Conservation (phyloP, 805 yeast genomes). For the Kregervanrija fluxuum region DNA sequence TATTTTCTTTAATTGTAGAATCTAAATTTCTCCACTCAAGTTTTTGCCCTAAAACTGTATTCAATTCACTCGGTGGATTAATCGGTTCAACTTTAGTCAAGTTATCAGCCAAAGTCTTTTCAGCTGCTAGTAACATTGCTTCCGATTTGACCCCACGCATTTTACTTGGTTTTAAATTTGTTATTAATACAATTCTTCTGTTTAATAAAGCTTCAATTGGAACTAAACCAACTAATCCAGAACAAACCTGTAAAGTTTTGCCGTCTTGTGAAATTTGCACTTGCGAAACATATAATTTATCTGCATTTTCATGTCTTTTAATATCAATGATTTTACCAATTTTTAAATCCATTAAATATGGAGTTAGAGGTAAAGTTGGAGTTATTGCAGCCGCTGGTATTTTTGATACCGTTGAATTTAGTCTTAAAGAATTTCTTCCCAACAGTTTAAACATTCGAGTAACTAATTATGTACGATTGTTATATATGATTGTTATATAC, state of each 20-base stretch:
- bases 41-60: neutral
- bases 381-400: neutral
- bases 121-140: constrained; percentile 63
- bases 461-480: neutral
- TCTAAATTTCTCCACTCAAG: neutral
- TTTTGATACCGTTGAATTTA: neutral
- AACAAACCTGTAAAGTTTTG: constrained; percentile 38
- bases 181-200: constrained; percentile 43
- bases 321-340: constrained; percentile 45
- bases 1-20: constrained; percentile 8
- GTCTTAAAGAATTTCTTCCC: neutral
- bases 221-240: constrained; percentile 47
- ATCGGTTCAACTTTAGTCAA: constrained; percentile 36
- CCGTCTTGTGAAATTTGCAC: constrained; percentile 25
- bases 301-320: constrained; percentile 48
- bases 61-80: constrained; percentile 32
- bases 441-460: neutral
- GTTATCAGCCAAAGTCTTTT: constrained; percentile 9
- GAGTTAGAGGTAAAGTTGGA: constrained; percentile 7
- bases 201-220: constrained; percentile 32
- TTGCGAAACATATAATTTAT: constrained; percentile 49
- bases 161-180: constrained; percentile 53
- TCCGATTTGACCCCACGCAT: constrained; percentile 57
- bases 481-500: too few species aligned
- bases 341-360: constrained; percentile 24